Evolutionary conservation across 2,329 filamentous ascomycete species (phyloP), one percentile per base, ranked within the genome.

Genomic region (Aspergillus amoenus): DNA sequence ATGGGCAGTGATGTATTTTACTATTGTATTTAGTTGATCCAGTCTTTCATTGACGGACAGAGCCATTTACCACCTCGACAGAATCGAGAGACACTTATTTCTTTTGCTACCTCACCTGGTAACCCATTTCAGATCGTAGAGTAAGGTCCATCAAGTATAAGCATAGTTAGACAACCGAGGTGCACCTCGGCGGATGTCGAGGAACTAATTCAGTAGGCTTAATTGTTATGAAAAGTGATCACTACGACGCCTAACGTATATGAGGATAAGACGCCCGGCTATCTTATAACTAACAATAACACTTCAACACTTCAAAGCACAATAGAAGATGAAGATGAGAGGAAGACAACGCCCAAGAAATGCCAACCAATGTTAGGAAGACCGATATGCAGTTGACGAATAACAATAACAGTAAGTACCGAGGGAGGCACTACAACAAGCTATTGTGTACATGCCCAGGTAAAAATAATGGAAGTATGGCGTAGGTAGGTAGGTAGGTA

Each of bases 311-410:
- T 15, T 15, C 27, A 42, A 52, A 34, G 18, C 5, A 44, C 41
- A 39, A 47, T n/a, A 55, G 22, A 46, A 41, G 11, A 57, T 44
- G 21, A 9, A 55, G 22, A 34, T 34, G 11, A 57, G 41, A 9
- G 43, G 30, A n/a, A 52, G 37, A 39, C 51, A 30, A 41, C 52
- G 52, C 24, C 61, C 61, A 37, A 40, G n/a, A 40, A 61, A 63
- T 60, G 52, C 61, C 59, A 45, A 56, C 49, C 59, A 55, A 61
- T 55, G 54, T 54, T 44, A 50, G 41, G 51, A 49, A 55, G 44
- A 58, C 47, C 47, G 37, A 51, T 51, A 51, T 63, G 61, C 61
- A 60, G 49, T 42, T 45, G 50, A 52, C 40, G 27, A 45, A 43
- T 24, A 42, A 51, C 24, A 43, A 32, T 13, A 17, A 34, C 32